Percentiles rank a stretch among this genome's conserved stretches.
Conservation (phyloP, 1,139 yeast genomes). For the Spencermartinsiella ligniputridi region DNA sequence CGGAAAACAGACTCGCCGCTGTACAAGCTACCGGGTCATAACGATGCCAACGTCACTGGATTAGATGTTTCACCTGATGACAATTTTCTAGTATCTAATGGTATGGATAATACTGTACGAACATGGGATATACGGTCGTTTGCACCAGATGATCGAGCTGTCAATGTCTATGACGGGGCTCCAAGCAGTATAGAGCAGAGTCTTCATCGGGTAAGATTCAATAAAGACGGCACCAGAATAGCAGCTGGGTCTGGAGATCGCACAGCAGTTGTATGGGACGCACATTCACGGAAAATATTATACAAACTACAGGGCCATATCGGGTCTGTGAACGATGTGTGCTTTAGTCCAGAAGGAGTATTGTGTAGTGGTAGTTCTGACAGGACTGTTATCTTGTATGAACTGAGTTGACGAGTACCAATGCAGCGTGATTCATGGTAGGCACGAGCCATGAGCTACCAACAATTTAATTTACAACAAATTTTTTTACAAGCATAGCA, state of each 20-base stretch:
- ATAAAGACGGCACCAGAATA: slow-evolving; percentile 37
- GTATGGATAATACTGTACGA: slow-evolving; percentile 54
- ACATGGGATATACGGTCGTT: slow-evolving; percentile 52
- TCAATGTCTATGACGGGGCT: slow-evolving; percentile 56
- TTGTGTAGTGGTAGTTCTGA: slow-evolving; percentile 27
- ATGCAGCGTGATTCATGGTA: too few species aligned
- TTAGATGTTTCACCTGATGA: slow-evolving; percentile 48
- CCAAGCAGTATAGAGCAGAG: slow-evolving; percentile 48
- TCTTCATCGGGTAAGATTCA: slow-evolving; percentile 47
- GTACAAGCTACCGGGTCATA: slow-evolving; percentile 43
- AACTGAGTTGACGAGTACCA: slow-evolving; percentile 12
- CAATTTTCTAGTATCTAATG: slow-evolving; percentile 47
- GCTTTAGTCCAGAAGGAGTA: slow-evolving; percentile 30
- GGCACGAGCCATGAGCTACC: too few species aligned
- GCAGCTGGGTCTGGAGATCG: slow-evolving; percentile 63
- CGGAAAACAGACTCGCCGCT: slow-evolving; percentile 35
- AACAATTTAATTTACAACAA: too few species aligned
- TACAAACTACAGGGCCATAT: slow-evolving; percentile 55
- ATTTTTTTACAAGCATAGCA: too few species aligned
- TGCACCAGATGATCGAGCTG: slow-evolving; percentile 40
- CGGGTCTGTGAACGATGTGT: slow-evolving; percentile 60
- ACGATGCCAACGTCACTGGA: slow-evolving; percentile 48
- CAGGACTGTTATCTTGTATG: slow-evolving; percentile 27
- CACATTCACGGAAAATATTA: slow-evolving; percentile 44
- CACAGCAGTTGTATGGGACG: slow-evolving; percentile 58